phyloP scores from a whole-genome alignment of 2,329 filamentous ascomycete genomes.

The Simplicillium sp. region DNA sequence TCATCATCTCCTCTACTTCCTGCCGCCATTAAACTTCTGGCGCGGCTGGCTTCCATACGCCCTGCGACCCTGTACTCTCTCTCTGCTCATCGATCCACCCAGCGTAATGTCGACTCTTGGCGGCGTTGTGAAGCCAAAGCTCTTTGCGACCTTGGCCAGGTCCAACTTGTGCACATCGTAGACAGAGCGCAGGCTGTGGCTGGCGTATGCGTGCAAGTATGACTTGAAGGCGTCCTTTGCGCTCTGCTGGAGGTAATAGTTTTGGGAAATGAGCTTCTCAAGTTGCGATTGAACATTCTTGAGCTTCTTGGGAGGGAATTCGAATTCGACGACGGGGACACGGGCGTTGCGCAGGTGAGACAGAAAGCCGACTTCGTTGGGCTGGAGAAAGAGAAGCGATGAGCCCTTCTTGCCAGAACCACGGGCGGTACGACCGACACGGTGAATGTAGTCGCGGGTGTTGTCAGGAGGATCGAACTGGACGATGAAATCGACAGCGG shows the following conservation, averaged over 20 bases:
- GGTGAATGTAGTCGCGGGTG: slow-evolving; percentile 85
- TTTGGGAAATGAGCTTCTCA: slow-evolving; percentile 87
- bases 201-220: slow-evolving; percentile 92
- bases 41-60: slow-evolving; percentile 72
- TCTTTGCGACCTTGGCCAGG: slow-evolving; percentile 73
- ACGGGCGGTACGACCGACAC: slow-evolving; percentile 88
- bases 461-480: slow-evolving; percentile 94
- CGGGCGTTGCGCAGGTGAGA: slow-evolving; percentile 83
- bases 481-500: slow-evolving; percentile 90
- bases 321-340: slow-evolving; percentile 92
- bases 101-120: slow-evolving; percentile 75
- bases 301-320: slow-evolving; percentile 88
- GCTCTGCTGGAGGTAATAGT: slow-evolving; percentile 93
- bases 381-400: slow-evolving; percentile 87
- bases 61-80: slow-evolving; percentile 55
- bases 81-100: slow-evolving; percentile 68
- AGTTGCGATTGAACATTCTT: slow-evolving; percentile 84
- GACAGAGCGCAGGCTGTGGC: slow-evolving; percentile 45
- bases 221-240: slow-evolving; percentile 72
- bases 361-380: slow-evolving; percentile 85
- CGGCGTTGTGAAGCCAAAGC: slow-evolving; percentile 70
- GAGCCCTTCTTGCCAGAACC: slow-evolving; percentile 76
- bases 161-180: slow-evolving; percentile 83
- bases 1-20: slow-evolving; percentile 6
- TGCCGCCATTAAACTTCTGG: slow-evolving; percentile 30